phyloP scores from a whole-genome alignment of 1,284 basidiomycete genomes.

The Phlebopus sp. region DNA sequence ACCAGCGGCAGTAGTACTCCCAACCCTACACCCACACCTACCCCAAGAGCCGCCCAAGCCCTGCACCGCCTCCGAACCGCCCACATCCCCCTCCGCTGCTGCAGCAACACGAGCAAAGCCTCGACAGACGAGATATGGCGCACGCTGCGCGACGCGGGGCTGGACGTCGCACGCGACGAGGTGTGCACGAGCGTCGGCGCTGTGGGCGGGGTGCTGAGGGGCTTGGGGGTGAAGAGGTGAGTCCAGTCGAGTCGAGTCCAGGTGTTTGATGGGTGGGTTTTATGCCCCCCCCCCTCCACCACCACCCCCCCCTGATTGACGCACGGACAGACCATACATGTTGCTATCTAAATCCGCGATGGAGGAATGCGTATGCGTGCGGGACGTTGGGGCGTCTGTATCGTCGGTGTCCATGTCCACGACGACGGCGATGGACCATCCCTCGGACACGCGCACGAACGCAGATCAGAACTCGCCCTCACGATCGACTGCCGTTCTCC shows the following conservation, averaged over 20 bases:
- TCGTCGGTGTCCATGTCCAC: too few relatives aligned
- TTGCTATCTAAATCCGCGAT: constrained; percentile 58
- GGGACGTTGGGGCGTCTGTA: too few relatives aligned
- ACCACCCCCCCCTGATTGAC: too few relatives aligned
- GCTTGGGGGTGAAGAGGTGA: constrained; percentile 43
- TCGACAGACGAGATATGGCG: constrained; percentile 43
- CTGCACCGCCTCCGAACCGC: constrained; percentile 46
- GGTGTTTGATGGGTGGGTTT: too few relatives aligned
- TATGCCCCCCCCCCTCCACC: too few relatives aligned
- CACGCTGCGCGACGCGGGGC: constrained; percentile 48
- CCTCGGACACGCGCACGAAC: too few relatives aligned
- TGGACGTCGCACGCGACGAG: constrained; percentile 37
- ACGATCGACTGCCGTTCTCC: too few relatives aligned
- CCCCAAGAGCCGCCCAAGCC: constrained; percentile 49
- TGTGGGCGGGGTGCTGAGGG: constrained; percentile 45
- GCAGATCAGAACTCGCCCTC: too few relatives aligned
- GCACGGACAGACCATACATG: constrained; percentile 50
- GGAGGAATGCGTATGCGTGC: constrained; percentile 41
- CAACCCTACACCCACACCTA: constrained; percentile 44
- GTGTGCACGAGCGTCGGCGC: constrained; percentile 66
- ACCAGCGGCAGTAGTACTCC: too few relatives aligned
- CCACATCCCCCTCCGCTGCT: constrained; percentile 57
- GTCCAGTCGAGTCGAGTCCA: too few relatives aligned
- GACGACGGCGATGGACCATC: too few relatives aligned
- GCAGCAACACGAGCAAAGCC: constrained; percentile 61